Base-by-base conservation (phyloP, 345 rosid genomes). In the Iberis pinnata region DNA sequence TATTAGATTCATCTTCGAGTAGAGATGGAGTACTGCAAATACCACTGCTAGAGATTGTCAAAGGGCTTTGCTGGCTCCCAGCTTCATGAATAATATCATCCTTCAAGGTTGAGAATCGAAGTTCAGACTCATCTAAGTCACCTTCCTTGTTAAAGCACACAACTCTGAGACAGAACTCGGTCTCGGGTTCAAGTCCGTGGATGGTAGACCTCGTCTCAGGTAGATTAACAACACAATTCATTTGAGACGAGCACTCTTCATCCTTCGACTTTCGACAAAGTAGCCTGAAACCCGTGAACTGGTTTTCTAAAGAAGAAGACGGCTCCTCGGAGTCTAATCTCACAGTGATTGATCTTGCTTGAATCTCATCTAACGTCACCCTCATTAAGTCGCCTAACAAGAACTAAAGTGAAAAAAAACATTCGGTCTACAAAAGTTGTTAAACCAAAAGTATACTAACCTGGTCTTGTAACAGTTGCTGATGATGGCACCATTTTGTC, bases 21-120 rank as follows among this genome's bases (percentile, higher is more conserved):
- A 94, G 80, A 9, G 89, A 88, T 37, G 95, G 94, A 68, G 78
- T 82, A 42, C 95, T 79, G 45, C 83, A 88, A 65, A 81, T 78
- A 18, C 53, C 49, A 71, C 82, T 83, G 69, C 85, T 81, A 58
- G 85, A 81, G 78, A 77, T 77, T 38, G 88, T 83, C 18, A 74
- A 64, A 9, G 80, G 88, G 69, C 93, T 85, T 63, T 81, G 82
- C 61, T 54, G 58, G 64, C 69, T 75, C 4, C 60, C 56, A 42
- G 64, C 73, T 66, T 71, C 78, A 20, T 70, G 74, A 53, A 47
- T 60, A 53, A 47, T 60, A 9, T 54, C 42, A 26, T 52, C 51
- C 47, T 53, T 58, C 48, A 63, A 49, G 1, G 90, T 80, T 52
- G 84, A 68, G 68, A 73, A 65, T 18, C 43, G 55, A 70, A 76